Evolutionary conservation across 345 rosid genomes (phyloP).

Genomic region (Conringia planisiliqua): DNA sequence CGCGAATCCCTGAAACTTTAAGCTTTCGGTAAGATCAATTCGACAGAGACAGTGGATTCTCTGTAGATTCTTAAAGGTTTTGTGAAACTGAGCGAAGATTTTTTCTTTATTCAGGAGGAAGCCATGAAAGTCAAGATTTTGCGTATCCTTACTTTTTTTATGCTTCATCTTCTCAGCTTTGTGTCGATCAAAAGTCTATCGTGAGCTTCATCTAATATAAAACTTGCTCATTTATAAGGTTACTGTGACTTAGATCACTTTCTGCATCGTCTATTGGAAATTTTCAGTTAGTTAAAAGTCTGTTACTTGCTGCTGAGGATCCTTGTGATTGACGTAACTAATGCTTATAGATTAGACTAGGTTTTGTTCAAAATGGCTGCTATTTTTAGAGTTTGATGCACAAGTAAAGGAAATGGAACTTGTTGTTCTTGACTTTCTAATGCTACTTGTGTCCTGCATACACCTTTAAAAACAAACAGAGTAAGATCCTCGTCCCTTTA

Average conservation of each 20-base stretch:
- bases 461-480: constrained; percentile 28
- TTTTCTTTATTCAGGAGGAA: constrained; percentile 32
- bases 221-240: neutral
- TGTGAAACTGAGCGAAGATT: constrained; percentile 1
- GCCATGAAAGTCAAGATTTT: constrained; percentile 60
- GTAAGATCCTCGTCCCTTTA: constrained; percentile 31
- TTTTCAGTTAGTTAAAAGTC: neutral
- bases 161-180: constrained; percentile 8
- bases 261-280: neutral
- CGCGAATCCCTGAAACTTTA: too few species aligned
- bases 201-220: neutral
- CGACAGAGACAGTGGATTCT: too few species aligned
- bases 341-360: neutral
- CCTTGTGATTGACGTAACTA: neutral
- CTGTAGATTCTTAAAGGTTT: too few species aligned
- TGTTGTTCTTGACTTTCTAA: constrained; percentile 35
- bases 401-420: neutral
- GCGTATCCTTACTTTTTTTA: constrained; percentile 49
- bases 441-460: constrained; percentile 3
- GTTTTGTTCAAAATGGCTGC: neutral
- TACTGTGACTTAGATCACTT: neutral
- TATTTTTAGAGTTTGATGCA: neutral
- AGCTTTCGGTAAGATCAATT: too few species aligned
- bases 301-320: neutral
- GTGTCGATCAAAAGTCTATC: neutral